A percentile compares a stretch with the other conserved stretches of the same genome.
Conservation (phyloP, 305 asterid genomes). For the Fraxinus platypoda region DNA sequence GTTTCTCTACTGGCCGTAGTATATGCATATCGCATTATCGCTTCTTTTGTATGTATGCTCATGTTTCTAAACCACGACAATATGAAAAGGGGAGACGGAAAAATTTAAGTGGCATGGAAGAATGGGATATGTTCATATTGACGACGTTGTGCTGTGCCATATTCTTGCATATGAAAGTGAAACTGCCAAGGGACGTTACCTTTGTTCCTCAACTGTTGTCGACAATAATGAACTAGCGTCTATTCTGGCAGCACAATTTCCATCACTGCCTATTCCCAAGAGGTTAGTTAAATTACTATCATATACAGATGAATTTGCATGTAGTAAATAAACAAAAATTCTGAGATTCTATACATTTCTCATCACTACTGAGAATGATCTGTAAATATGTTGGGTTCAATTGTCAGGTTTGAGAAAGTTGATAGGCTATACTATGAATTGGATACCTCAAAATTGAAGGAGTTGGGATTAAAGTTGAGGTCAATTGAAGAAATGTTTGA, state of each 20-base stretch:
- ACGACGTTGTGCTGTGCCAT: constrained; percentile 78
- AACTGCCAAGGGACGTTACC: constrained; percentile 67
- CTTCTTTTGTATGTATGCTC: not conserved
- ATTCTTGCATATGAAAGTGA: constrained; percentile 60
- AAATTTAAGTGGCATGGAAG: constrained; percentile 79
- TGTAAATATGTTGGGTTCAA: not conserved
- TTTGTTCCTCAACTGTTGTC: constrained; percentile 66
- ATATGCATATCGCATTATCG: not conserved
- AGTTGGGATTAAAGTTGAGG: constrained; percentile 62
- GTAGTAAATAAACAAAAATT: not conserved
- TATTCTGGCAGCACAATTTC: constrained; percentile 56
- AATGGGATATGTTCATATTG: constrained; percentile 93
- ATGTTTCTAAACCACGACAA: not conserved
- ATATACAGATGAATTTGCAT: not conserved
- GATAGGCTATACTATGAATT: constrained; percentile 64
- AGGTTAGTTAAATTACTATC: constrained; percentile 32
- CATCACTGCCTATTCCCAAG: constrained; percentile 61
- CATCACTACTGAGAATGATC: not conserved
- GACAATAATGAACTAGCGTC: constrained; percentile 54
- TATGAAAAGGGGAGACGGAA: constrained; percentile 51
- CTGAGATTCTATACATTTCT: not conserved
- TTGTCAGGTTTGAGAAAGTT: constrained; percentile 57
- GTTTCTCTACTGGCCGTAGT: not conserved
- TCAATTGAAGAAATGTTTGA: constrained; percentile 84
- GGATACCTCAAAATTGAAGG: constrained; percentile 54